Evolutionary conservation across 148 eudicot genomes (phyloP), one percentile per base, ranked within the genome.

Genomic region (Silene uniflora): DNA sequence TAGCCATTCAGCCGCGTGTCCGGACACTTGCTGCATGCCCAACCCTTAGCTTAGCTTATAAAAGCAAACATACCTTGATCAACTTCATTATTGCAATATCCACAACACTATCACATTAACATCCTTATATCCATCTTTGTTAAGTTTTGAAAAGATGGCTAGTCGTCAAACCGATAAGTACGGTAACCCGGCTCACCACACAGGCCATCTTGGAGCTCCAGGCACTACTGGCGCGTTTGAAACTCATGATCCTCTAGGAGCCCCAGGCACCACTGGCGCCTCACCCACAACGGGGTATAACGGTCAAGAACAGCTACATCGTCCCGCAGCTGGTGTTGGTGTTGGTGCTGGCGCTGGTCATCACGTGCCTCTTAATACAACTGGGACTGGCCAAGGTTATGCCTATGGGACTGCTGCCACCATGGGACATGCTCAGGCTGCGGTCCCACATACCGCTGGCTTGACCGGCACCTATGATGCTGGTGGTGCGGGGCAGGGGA

Each of bases 251-350:
- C 55, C 73, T 0, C 56, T 78, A 0, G 81, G 81, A 11, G 81
- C 81, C 46, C 81, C 81, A 0, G 81, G 81, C 11, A 79, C 77
- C 35, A 79, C 81, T 0, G 81, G 81, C 0, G 81, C 81, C 11
- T 39, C 78, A 70, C 75, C 78, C 11, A 70, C 75, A 1, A 71
- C 32, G 0, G 74, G 61, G 2, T 62, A 47, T 18, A 68, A 32
- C 21, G 59, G 46, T 10, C 78, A 75, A 25, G 54, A 56, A 19
- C 73, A 76, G 58, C 56, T 32, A 19, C 78, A 58, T 21, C 73
- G 58, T 1, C 66, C 66, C 3, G 4, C 32, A 11, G 25, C 23
- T 6, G 39, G 39, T 35, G n/a, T n/a, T n/a, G n/a, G n/a, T n/a
- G n/a, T n/a, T n/a, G n/a, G n/a, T n/a, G n/a, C n/a, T n/a, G n/a